Percentiles rank a stretch among this genome's conserved stretches.
Evolutionary conservation across 768 basidiomycete genomes (phyloP).

Genomic region (Amanita fuliginea): DNA sequence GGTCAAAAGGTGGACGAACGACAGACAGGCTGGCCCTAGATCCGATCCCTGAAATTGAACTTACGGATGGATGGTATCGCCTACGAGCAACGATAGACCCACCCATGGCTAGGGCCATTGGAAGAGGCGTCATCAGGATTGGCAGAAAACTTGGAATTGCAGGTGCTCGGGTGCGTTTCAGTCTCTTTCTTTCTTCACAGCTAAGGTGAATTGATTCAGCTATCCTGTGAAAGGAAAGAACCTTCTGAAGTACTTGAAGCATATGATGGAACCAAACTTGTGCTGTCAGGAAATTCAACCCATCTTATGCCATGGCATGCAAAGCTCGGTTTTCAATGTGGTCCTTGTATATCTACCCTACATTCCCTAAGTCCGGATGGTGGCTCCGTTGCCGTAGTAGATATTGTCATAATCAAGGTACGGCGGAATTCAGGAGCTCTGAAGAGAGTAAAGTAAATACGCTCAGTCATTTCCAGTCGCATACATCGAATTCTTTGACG

Average conservation of each 20-base stretch:
- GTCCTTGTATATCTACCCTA: slow-evolving; percentile 64
- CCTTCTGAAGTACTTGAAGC: slow-evolving; percentile 78
- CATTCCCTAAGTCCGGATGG: slow-evolving; percentile 76
- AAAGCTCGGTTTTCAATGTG: slow-evolving; percentile 67
- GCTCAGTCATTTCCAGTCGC: slow-evolving; percentile 61
- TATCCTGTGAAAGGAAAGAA: slow-evolving; percentile 62
- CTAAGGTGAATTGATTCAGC: slow-evolving; percentile 25
- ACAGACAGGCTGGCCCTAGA: slow-evolving; percentile 26
- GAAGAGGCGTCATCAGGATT: slow-evolving; percentile 50
- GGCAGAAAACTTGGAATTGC: slow-evolving; percentile 79
- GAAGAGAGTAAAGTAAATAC: background rate
- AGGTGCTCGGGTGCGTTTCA: slow-evolving; percentile 59
- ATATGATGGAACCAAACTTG: slow-evolving; percentile 52
- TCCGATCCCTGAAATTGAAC: slow-evolving; percentile 56
- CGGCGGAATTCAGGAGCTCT: background rate
- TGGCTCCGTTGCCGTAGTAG: slow-evolving; percentile 64
- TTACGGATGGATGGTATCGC: slow-evolving; percentile 98
- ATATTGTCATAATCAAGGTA: slow-evolving; percentile 63
- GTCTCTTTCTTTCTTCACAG: background rate
- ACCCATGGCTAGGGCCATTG: slow-evolving; percentile 59
- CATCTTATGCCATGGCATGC: slow-evolving; percentile 83
- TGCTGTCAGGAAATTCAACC: slow-evolving; percentile 76
- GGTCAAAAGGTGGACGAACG: slow-evolving; percentile 28
- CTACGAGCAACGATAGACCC: slow-evolving; percentile 69
- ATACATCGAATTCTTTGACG: slow-evolving; percentile 57